Base-by-base conservation (phyloP, 768 basidiomycete genomes). In the Chiua virens region DNA sequence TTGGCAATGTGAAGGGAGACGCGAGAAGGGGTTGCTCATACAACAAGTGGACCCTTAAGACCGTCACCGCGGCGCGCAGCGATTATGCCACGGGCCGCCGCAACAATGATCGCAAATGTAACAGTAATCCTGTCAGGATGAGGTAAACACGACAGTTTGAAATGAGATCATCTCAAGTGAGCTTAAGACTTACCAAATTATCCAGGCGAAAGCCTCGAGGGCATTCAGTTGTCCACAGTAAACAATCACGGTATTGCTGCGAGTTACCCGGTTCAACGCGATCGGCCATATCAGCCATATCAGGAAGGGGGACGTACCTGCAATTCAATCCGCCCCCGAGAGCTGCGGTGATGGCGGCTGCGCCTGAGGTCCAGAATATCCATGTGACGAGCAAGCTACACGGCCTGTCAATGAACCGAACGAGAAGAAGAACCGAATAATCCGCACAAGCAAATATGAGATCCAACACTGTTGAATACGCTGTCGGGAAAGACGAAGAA, bases 161-260 rank as follows among this genome's bases (percentile, higher is more conserved):
- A 14, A n/a, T 21, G 22, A 22, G 3, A 37, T 15, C 3, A 22
- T 15, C 13, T 28, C 35, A 39, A 21, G 35, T 21, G 18, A 17
- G 3, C 18, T 18, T 69, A 4, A 15, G 14, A 34, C 81, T 54
- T 55, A 88, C 87, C 84, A 87, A 57, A 80, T 78, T 14, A 86
- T 60, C 89, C 89, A 92, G 8, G 86, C 81, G 59, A 91, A 90
- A 18, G 72, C 89, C 61, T 85, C 79, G 2, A 87, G 68, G 5
- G 89, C 87, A 47, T 89, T 90, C 30, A 91, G 71, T 60, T 92
- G 89, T 25, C 79, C 80, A 61, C 89, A 92, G 54, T 89, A 89
- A 13, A 74, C 69, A 55, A 81, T 79, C 13, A 64, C 56, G 13
- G 66, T 67, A 15, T 72, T 77, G 43, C 73, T 72, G 43, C 13